Evolutionary conservation across 495 filamentous ascomycete species (phyloP).

Genomic region (Penicillium turbatum): DNA sequence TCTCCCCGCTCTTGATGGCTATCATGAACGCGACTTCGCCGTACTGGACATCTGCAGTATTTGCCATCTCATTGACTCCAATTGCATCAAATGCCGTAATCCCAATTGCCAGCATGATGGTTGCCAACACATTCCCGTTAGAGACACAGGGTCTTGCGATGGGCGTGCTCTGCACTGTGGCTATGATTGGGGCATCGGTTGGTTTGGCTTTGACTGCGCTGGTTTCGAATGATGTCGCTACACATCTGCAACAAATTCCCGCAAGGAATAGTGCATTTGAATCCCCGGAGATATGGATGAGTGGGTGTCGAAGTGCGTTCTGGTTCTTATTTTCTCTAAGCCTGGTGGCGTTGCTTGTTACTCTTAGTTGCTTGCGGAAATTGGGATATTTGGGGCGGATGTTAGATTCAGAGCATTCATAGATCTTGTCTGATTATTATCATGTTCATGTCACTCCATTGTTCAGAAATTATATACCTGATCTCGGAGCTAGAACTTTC

Average conservation of each 20-base stretch:
- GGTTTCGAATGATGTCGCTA: slow-evolving; percentile 43
- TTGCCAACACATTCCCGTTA: slow-evolving; percentile 35
- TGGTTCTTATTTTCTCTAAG: slow-evolving; percentile 45
- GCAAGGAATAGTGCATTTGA: neutral
- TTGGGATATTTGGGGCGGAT: slow-evolving; percentile 49
- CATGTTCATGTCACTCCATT: neutral
- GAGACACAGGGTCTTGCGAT: slow-evolving; percentile 44
- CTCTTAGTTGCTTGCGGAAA: slow-evolving; percentile 21
- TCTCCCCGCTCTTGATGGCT: slow-evolving; percentile 32
- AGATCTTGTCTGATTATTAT: neutral
- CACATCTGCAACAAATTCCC: neutral
- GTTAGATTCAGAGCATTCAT: slow-evolving; percentile 21
- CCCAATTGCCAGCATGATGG: slow-evolving; percentile 50
- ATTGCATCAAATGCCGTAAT: slow-evolving; percentile 48
- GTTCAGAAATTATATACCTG: neutral
- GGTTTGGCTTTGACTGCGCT: slow-evolving; percentile 49
- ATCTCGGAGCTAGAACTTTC: too few species aligned
- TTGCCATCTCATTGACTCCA: slow-evolving; percentile 25
- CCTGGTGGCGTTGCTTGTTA: slow-evolving; percentile 10
- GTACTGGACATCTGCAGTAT: slow-evolving; percentile 27
- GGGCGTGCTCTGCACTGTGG: slow-evolving; percentile 56
- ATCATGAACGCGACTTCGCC: slow-evolving; percentile 13
- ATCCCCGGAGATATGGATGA: slow-evolving; percentile 34
- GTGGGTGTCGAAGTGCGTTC: slow-evolving; percentile 51
- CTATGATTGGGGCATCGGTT: slow-evolving; percentile 53